Conservation (phyloP, 306 rosid species). For the Senna tora region DNA sequence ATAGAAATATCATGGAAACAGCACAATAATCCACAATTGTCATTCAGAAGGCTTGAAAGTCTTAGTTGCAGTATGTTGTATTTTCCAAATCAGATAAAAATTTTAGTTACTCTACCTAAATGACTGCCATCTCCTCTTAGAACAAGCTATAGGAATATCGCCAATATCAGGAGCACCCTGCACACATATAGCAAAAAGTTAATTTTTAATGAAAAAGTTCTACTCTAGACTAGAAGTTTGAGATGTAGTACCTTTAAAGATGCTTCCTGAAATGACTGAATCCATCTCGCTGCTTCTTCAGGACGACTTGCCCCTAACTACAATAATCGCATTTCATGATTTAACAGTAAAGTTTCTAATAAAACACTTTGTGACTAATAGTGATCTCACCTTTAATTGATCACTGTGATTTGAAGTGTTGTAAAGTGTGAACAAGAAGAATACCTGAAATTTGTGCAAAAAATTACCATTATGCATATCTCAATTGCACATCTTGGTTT, state of each 20-base stretch:
- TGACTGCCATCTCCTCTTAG: conserved; percentile 69
- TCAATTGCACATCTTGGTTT: neutral
- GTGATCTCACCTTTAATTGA: conserved; percentile 73
- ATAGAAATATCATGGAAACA: neutral
- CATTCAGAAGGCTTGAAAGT: neutral
- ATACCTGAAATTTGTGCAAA: conserved; percentile 56
- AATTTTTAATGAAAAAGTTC: conserved; percentile 35
- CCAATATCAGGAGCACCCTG: conserved; percentile 67
- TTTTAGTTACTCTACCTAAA: conserved; percentile 54
- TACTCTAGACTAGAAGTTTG: conserved; percentile 19
- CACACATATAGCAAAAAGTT: conserved; percentile 31
- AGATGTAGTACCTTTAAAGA: conserved; percentile 64
- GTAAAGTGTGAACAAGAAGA: conserved; percentile 79
- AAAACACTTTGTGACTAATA: conserved; percentile 3
- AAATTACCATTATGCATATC: conserved; percentile 27
- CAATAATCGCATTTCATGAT: conserved; percentile 30
- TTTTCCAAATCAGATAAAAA: conserved; percentile 4
- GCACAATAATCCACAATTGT: neutral
- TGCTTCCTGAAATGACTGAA: conserved; percentile 74
- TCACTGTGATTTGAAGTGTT: conserved; percentile 80
- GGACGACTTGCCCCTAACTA: conserved; percentile 95
- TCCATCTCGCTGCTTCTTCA: conserved; percentile 98
- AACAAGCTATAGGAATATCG: conserved; percentile 59
- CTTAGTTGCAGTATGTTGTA: conserved; percentile 12
- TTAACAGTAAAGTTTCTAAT: conserved; percentile 26